A percentile compares a stretch with the other conserved stretches of the same genome.
phyloP scores from a whole-genome alignment of 2,329 filamentous ascomycete species.

The Dothistroma pini region DNA sequence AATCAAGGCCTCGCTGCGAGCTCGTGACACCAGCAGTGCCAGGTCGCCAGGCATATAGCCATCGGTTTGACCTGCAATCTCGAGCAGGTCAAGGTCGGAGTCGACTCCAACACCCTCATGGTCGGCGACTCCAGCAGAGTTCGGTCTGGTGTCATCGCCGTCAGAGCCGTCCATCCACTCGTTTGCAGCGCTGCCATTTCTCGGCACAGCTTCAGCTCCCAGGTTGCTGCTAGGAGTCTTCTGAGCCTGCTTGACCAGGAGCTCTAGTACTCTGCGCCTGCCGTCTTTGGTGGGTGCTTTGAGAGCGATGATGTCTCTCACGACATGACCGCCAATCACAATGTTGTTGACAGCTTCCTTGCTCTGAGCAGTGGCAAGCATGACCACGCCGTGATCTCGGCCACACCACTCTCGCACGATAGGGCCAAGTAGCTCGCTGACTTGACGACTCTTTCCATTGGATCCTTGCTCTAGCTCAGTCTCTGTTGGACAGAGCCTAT shows the following conservation, averaged over 20 bases:
- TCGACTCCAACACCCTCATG: slow-evolving; percentile 63
- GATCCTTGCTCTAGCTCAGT: slow-evolving; percentile 93
- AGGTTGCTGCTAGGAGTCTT: slow-evolving; percentile 11
- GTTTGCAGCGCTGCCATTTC: slow-evolving; percentile 23
- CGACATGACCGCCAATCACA: slow-evolving; percentile 84
- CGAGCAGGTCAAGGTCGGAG: slow-evolving; percentile 78
- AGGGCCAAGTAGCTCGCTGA: slow-evolving; percentile 82
- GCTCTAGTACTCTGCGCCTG: slow-evolving; percentile 76
- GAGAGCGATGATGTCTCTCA: slow-evolving; percentile 83
- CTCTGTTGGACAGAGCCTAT: slow-evolving; percentile 87
- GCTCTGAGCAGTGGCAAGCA: slow-evolving; percentile 85
- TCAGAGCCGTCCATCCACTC: slow-evolving; percentile 73
- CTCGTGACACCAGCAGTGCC: slow-evolving; percentile 76
- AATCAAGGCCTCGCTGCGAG: slow-evolving; percentile 88
- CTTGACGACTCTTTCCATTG: slow-evolving; percentile 85
- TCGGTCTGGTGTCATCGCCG: slow-evolving; percentile 40
- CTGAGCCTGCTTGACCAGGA: slow-evolving; percentile 55
- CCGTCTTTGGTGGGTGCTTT: slow-evolving; percentile 93
- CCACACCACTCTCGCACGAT: slow-evolving; percentile 82
- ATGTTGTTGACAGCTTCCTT: slow-evolving; percentile 92
- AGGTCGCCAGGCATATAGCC: slow-evolving; percentile 98
- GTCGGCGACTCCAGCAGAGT: slow-evolving; percentile 45
- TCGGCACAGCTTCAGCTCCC: slow-evolving; percentile 8
- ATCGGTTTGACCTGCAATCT: slow-evolving; percentile 89
- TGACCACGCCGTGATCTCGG: slow-evolving; percentile 72